Percentiles rank a stretch among this genome's conserved stretches.
phyloP scores from a whole-genome alignment of 768 basidiomycete genomes.

The Boletus sp. region DNA sequence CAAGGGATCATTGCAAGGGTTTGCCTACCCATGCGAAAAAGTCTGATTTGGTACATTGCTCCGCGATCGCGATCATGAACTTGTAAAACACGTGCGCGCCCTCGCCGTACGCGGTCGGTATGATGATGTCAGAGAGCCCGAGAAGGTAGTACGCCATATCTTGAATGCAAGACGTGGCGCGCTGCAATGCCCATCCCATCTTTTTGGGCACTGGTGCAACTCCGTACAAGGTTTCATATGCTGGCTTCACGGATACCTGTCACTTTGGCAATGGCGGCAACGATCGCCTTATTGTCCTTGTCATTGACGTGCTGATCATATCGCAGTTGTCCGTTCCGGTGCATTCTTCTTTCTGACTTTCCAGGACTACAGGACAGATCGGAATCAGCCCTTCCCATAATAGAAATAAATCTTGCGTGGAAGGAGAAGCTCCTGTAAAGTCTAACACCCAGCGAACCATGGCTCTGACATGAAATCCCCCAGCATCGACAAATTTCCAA shows the following conservation, averaged over 20 bases:
- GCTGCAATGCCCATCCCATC: too few relatives aligned
- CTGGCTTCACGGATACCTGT: too few relatives aligned
- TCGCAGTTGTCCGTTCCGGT: slow-evolving; percentile 3
- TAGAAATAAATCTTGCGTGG: slow-evolving; percentile 18
- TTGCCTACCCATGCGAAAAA: slow-evolving; percentile 22
- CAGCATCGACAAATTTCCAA: too few relatives aligned
- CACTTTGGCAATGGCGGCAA: too few relatives aligned
- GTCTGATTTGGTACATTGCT: slow-evolving; percentile 16
- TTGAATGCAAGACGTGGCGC: too few relatives aligned
- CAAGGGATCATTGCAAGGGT: slow-evolving; percentile 24
- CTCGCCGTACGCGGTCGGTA: slow-evolving; percentile 24
- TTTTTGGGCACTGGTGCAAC: too few relatives aligned
- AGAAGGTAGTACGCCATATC: slow-evolving; percentile 23
- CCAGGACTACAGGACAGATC: slow-evolving; percentile 11
- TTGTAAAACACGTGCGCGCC: slow-evolving; percentile 23
- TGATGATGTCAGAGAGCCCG: slow-evolving; percentile 20
- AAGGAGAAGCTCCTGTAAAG: too few relatives aligned
- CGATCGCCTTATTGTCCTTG: too few relatives aligned
- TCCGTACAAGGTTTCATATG: too few relatives aligned
- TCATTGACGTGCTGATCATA: slow-evolving; percentile 20
- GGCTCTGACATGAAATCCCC: too few relatives aligned
- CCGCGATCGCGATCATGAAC: slow-evolving; percentile 15
- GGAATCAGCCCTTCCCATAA: slow-evolving; percentile 23
- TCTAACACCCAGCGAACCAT: too few relatives aligned
- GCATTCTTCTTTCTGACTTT: slow-evolving; percentile 18